Conservation (phyloP, 2,329 filamentous ascomycete species). For the Nannizziopsis barbatae region DNA sequence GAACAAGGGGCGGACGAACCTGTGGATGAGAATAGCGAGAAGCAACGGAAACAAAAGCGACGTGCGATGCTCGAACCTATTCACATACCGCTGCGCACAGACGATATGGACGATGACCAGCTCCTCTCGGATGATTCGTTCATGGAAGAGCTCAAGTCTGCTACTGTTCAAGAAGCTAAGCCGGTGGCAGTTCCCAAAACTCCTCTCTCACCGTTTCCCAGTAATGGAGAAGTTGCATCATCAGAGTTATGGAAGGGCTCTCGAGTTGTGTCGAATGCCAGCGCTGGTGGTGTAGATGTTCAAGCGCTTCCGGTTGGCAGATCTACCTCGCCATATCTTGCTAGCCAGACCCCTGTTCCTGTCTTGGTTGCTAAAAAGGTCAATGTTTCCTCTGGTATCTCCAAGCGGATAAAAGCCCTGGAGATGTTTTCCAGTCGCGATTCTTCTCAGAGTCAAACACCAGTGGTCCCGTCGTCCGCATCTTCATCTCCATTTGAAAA, state of each 20-base stretch:
- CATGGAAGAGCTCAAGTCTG: conserved; percentile 74
- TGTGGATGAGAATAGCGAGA: conserved; percentile 19
- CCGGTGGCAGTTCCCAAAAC: conserved; percentile 69
- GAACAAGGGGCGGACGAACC: conserved; percentile 10
- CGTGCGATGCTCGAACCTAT: conserved; percentile 44
- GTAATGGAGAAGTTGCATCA: conserved; percentile 24
- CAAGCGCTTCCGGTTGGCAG: conserved; percentile 27
- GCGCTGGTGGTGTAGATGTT: conserved; percentile 22
- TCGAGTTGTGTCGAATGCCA: conserved; percentile 33
- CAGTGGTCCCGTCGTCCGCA: conserved; percentile 22
- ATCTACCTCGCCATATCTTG: conserved; percentile 30
- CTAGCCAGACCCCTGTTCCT: conserved; percentile 25
- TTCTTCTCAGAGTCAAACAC: conserved; percentile 24
- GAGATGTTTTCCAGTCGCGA: conserved; percentile 59
- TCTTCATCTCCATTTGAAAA: conserved; percentile 50
- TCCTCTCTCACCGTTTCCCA: conserved; percentile 57
- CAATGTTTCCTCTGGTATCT: conserved; percentile 81
- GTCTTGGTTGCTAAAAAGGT: conserved; percentile 57
- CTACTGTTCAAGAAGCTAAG: conserved; percentile 72
- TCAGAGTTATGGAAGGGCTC: conserved; percentile 28
- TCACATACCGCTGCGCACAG: conserved; percentile 26
- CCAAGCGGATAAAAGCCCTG: conserved; percentile 84
- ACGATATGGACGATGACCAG: conserved; percentile 35
- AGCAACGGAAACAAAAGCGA: conserved; percentile 28
- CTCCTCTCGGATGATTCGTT: conserved; percentile 56